Conservation (phyloP, 371 early-diverging fungal species). For the Mortierella sp. region DNA sequence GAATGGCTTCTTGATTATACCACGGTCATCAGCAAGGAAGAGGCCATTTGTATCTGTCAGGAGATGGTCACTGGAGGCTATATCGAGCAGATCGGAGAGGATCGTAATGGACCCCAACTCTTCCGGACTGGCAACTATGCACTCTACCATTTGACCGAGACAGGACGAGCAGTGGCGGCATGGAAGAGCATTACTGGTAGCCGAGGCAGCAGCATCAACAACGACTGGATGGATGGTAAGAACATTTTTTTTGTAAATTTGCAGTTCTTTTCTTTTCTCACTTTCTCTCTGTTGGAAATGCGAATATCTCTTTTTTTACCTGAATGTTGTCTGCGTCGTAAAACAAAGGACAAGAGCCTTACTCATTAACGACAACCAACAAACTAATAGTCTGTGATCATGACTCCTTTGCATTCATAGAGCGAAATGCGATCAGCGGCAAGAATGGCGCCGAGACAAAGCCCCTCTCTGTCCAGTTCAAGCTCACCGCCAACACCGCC, state of each 20-base stretch:
- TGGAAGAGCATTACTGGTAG: constrained; percentile 59
- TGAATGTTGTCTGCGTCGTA: not conserved
- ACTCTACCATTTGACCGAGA: constrained; percentile 70
- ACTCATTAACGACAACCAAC: constrained; percentile 16
- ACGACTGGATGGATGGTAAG: constrained; percentile 55
- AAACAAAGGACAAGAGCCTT: constrained; percentile 6
- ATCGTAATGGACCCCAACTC: constrained; percentile 34
- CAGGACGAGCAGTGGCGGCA: constrained; percentile 66
- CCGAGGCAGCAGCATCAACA: constrained; percentile 20
- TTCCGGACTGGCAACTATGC: constrained; percentile 63
- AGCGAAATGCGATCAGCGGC: constrained; percentile 17
- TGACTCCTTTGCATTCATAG: constrained; percentile 20
- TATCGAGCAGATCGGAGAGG: constrained; percentile 66
- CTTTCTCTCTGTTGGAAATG: not conserved
- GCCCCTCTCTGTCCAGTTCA: constrained; percentile 27
- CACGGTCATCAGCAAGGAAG: constrained; percentile 73
- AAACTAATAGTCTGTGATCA: constrained; percentile 18
- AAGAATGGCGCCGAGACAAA: constrained; percentile 18
- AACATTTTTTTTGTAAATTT: not conserved
- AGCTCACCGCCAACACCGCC: constrained; percentile 22
- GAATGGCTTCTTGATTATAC: constrained; percentile 77
- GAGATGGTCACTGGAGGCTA: constrained; percentile 71
- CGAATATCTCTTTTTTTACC: not conserved
- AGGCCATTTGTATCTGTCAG: constrained; percentile 66
- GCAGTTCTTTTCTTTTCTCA: no score